These are phyloP conservation scores for Phaeosphaeriaceae sp. DNA, from an alignment of 2,329 filamentous ascomycete genomes.

Conservation along the genomic window DNA sequence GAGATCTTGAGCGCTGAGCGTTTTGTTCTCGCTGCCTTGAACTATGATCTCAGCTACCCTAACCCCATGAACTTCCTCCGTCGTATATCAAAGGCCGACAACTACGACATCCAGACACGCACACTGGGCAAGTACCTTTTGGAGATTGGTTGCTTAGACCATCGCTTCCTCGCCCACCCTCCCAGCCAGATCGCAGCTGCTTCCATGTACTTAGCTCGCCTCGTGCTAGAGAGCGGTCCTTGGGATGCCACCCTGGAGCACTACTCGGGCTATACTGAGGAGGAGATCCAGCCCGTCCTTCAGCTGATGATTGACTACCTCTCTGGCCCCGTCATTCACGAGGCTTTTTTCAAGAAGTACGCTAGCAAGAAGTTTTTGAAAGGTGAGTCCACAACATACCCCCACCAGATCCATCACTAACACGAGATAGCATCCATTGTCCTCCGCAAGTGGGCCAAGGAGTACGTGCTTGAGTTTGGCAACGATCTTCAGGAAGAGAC, in stretches of 20 bases:
- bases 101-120: slow-evolving; percentile 97
- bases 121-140: slow-evolving; percentile 97
- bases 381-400: slow-evolving; percentile 64
- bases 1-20: slow-evolving; percentile 98
- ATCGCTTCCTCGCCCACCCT: slow-evolving; percentile 88
- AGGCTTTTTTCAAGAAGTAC: slow-evolving; percentile 99
- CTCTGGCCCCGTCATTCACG: slow-evolving; percentile 85
- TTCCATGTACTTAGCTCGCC: slow-evolving; percentile 91
- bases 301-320: slow-evolving; percentile 97
- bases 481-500: slow-evolving; percentile 37
- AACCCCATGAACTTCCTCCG: slow-evolving; percentile 99
- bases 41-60: slow-evolving; percentile 97
- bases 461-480: slow-evolving; percentile 55
- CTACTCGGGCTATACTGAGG: slow-evolving; percentile 92
- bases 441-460: slow-evolving; percentile 92
- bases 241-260: slow-evolving; percentile 90
- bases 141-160: slow-evolving; percentile 94
- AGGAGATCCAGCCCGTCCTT: slow-evolving; percentile 91
- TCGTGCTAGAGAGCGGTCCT: slow-evolving; percentile 87
- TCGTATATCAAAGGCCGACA: slow-evolving; percentile 98
- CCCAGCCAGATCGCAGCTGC: slow-evolving; percentile 91
- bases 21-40: slow-evolving; percentile 86
- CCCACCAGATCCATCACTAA: slow-evolving; percentile 15
- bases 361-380: slow-evolving; percentile 99
- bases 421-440: slow-evolving; percentile 77